Percentiles rank a stretch among this genome's conserved stretches.
Conservation (phyloP, 2,329 filamentous ascomycete genomes). For the Colletotrichum liaoningense region DNA sequence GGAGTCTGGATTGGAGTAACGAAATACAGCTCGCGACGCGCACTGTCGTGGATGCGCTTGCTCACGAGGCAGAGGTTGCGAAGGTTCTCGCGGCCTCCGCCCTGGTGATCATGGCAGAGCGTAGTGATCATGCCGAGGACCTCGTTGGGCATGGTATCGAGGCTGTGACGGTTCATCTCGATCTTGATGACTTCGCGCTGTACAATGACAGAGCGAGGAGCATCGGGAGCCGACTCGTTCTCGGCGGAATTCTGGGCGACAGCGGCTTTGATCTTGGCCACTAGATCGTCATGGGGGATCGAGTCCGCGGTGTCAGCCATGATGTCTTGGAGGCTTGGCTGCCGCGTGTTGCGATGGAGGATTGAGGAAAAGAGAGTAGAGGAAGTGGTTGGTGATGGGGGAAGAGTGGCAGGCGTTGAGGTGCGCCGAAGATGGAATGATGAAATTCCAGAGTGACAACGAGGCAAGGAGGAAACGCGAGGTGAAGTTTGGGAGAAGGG, state of each 20-base stretch:
- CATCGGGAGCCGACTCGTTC: not conserved
- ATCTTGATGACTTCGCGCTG: no score
- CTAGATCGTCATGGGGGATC: not conserved
- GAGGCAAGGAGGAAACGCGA: not conserved
- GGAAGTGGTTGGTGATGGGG: not conserved
- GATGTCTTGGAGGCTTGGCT: not conserved
- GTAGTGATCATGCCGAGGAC: not conserved
- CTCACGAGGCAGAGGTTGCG: not conserved
- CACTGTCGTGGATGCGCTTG: not conserved
- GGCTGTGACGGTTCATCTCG: not conserved
- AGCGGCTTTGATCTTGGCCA: not conserved
- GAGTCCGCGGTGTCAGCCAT: no score
- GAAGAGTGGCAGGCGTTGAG: not conserved
- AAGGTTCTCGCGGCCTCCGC: not conserved
- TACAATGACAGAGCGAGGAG: not conserved
- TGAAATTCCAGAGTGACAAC: not conserved
- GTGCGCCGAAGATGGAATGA: not conserved
- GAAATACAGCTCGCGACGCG: slow-evolving; percentile 12
- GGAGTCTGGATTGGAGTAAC: not conserved
- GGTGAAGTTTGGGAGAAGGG: not conserved
- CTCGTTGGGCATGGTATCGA: slow-evolving; percentile 13
- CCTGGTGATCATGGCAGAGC: not conserved
- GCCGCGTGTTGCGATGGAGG: not conserved
- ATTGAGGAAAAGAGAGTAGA: not conserved
- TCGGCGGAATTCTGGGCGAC: not conserved